Evolutionary conservation across 2,329 filamentous ascomycete genomes (phyloP).

Genomic region (Sclerotinia glacialis): DNA sequence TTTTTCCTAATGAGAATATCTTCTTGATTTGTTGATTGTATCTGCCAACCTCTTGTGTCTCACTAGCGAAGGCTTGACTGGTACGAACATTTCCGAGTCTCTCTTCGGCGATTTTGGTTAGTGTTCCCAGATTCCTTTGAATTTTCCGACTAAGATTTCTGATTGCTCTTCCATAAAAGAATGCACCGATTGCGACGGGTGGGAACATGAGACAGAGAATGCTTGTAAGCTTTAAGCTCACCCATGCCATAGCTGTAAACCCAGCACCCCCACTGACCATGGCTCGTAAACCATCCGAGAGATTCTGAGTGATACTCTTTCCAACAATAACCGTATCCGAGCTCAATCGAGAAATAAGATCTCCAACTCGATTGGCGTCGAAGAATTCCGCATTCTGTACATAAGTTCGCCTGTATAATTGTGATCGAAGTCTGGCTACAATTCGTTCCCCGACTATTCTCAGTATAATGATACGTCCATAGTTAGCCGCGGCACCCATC

Average conservation of each 20-base stretch:
- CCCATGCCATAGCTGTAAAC: constrained; percentile 91
- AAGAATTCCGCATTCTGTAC: constrained; percentile 99
- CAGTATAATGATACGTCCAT: constrained; percentile 87
- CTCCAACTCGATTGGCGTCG: constrained; percentile 93
- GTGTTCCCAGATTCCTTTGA: constrained; percentile 85
- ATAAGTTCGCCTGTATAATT: constrained; percentile 87
- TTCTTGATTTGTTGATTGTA: constrained; percentile 91
- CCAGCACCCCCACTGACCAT: constrained; percentile 88
- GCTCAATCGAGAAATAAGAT: constrained; percentile 90
- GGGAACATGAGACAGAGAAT: constrained; percentile 85
- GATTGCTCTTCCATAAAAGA: constrained; percentile 87
- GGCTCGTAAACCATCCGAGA: constrained; percentile 91
- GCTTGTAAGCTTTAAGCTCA: constrained; percentile 85
- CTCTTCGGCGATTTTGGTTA: constrained; percentile 98
- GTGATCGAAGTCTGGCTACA: constrained; percentile 82
- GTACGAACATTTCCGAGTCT: constrained; percentile 96
- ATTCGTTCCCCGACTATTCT: constrained; percentile 94
- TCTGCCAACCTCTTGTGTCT: constrained; percentile 82
- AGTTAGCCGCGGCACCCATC: constrained; percentile 85
- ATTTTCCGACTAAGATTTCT: constrained; percentile 88
- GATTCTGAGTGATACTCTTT: constrained; percentile 96
- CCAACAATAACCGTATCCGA: constrained; percentile 97
- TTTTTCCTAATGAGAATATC: constrained; percentile 85
- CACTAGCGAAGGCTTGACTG: constrained; percentile 92
- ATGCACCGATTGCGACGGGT: constrained; percentile 83